A percentile compares a stretch with the other conserved stretches of the same genome.
phyloP scores from a whole-genome alignment of 148 eudicot species.

The Rhododendron molle region DNA sequence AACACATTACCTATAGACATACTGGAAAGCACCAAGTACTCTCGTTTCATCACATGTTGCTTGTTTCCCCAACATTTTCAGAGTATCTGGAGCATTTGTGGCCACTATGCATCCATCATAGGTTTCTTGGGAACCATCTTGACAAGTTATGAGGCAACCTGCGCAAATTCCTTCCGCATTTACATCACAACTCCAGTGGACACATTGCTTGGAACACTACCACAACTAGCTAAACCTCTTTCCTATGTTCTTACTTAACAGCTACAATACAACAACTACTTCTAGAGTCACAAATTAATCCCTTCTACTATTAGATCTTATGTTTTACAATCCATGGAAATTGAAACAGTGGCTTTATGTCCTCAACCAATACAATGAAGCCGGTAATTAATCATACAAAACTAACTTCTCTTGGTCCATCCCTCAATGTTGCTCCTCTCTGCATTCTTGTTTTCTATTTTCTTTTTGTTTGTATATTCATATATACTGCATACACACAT shows the following conservation, averaged over 20 bases:
- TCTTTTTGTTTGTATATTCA: too few relatives aligned
- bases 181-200: neutral
- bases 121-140: conserved; percentile 58
- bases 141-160: conserved; percentile 61
- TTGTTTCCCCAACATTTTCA: conserved; percentile 61
- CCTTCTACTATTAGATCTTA: neutral
- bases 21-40: conserved; percentile 90
- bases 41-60: conserved; percentile 73
- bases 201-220: neutral
- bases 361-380: neutral
- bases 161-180: conserved; percentile 41
- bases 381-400: neutral
- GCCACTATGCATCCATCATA: conserved; percentile 76
- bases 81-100: conserved; percentile 80
- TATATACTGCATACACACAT: too few relatives aligned
- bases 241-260: neutral
- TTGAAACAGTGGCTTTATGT: neutral
- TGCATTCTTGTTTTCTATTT: neutral
- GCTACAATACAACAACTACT: neutral
- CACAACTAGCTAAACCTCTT: neutral
- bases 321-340: neutral
- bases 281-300: neutral
- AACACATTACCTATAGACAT: conserved; percentile 63
- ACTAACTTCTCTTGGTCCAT: neutral
- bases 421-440: neutral